Conservation (phyloP, 2,329 filamentous ascomycete species). For the Ophiostoma sp. region DNA sequence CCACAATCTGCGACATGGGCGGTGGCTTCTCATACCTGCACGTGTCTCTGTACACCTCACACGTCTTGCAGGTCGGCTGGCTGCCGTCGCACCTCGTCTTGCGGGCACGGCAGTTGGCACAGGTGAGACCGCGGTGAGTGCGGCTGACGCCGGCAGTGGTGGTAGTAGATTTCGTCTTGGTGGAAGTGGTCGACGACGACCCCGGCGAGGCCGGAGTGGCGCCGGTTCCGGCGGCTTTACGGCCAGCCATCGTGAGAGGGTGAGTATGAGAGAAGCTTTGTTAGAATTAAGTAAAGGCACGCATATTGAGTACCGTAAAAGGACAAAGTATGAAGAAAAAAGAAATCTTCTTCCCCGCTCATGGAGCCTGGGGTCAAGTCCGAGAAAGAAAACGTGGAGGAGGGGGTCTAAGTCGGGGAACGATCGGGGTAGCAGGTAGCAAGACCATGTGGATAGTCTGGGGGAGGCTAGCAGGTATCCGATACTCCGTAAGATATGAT, state of each 20-base stretch:
- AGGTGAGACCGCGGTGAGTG: constrained; percentile 31
- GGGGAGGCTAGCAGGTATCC: background rate
- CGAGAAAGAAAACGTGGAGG: background rate
- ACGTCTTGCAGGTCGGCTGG: constrained; percentile 37
- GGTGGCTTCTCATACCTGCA: constrained; percentile 39
- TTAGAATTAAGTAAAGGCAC: too few species aligned
- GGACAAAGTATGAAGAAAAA: too few species aligned
- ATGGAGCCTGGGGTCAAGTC: background rate
- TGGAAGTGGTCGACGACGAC: constrained; percentile 1
- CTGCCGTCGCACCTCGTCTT: constrained; percentile 35
- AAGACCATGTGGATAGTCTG: background rate
- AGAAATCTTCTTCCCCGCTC: background rate
- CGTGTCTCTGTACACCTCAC: constrained; percentile 36
- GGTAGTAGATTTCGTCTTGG: background rate
- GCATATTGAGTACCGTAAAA: too few species aligned
- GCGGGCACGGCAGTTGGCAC: constrained; percentile 32
- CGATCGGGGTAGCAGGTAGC: background rate
- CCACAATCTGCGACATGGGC: constrained; percentile 37
- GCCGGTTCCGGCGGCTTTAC: background rate
- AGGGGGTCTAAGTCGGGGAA: background rate
- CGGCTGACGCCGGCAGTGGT: constrained; percentile 16
- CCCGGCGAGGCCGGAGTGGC: background rate
- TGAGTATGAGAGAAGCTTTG: background rate
- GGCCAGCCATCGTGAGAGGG: constrained; percentile 2
- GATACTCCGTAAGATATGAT: background rate